Evolutionary conservation across 352 stramenopile species (phyloP).

Genomic region (Globisporangium irregulare): DNA sequence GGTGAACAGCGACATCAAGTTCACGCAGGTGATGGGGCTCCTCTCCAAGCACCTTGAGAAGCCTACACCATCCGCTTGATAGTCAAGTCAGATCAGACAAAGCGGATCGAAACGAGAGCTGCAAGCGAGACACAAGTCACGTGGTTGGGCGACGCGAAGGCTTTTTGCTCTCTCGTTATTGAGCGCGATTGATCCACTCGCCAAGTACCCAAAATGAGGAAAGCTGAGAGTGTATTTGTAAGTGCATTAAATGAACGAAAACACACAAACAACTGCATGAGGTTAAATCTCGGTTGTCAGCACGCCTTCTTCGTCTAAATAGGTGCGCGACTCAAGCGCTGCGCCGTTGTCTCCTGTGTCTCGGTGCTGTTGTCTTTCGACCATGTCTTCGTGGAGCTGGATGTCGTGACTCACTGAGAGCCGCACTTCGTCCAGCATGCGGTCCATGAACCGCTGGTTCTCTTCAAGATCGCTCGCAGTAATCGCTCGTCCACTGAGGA

Average conservation of each 20-base stretch:
- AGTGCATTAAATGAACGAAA: conserved; percentile 1
- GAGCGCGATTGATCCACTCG: neutral
- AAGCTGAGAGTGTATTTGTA: neutral
- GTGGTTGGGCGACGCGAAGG: neutral
- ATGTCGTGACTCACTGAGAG: conserved; percentile 49
- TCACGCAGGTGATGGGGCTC: conserved; percentile 71
- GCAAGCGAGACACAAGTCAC: neutral
- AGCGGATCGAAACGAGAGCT: neutral
- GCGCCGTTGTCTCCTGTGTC: conserved; percentile 18
- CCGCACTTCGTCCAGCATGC: conserved; percentile 70
- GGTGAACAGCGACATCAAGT: conserved; percentile 58
- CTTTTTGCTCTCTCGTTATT: neutral
- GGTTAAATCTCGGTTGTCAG: conserved; percentile 61
- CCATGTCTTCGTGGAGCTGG: conserved; percentile 25
- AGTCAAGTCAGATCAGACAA: neutral
- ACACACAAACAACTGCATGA: neutral
- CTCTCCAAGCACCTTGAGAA: conserved; percentile 72
- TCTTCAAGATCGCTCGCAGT: conserved; percentile 55
- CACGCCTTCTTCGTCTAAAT: conserved; percentile 68
- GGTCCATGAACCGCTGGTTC: conserved; percentile 77
- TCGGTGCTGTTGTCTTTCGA: conserved; percentile 17
- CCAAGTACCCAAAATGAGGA: neutral
- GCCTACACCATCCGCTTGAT: conserved; percentile 4
- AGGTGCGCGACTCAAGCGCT: conserved; percentile 53
- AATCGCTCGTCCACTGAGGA: conserved; percentile 38